Evolutionary conservation across 2,329 filamentous ascomycete genomes (phyloP).

Genomic region (Didymella glomerata): DNA sequence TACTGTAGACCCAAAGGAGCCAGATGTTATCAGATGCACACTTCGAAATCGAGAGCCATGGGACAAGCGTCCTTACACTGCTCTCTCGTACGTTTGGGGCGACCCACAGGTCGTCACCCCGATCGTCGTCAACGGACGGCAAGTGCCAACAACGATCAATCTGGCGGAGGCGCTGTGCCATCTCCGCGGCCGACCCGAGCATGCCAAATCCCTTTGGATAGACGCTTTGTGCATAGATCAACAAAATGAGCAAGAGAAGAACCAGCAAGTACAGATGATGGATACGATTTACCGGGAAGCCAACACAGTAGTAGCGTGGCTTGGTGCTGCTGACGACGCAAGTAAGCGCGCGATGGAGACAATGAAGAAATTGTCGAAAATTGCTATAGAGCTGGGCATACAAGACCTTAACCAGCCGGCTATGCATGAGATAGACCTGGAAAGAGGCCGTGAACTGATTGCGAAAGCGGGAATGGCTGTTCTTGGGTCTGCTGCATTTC

Average conservation of each 20-base stretch:
- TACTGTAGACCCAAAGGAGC: neutral
- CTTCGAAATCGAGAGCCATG: neutral
- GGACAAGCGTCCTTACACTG: neutral
- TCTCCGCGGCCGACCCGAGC: neutral
- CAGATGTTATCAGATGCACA: neutral
- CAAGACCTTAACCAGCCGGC: too few species aligned
- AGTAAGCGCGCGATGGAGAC: neutral
- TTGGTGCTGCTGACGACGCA: neutral
- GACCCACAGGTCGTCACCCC: neutral
- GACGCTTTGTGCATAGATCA: neutral
- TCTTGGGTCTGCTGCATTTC: too few species aligned
- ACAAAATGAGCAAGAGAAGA: neutral
- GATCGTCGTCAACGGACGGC: neutral
- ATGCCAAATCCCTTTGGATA: neutral
- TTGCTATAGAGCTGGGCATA: neutral
- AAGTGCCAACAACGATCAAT: neutral
- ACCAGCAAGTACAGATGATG: neutral
- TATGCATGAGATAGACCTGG: too few species aligned
- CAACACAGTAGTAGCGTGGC: neutral
- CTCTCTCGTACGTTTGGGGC: neutral
- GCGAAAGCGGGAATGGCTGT: too few species aligned
- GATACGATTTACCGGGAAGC: neutral
- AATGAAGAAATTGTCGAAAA: neutral
- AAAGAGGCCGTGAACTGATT: too few species aligned
- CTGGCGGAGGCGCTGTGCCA: neutral